Evolutionary conservation across 2,329 filamentous ascomycete genomes (phyloP), one percentile per base, ranked within the genome.

Genomic region (Aspergillus ibericus): DNA sequence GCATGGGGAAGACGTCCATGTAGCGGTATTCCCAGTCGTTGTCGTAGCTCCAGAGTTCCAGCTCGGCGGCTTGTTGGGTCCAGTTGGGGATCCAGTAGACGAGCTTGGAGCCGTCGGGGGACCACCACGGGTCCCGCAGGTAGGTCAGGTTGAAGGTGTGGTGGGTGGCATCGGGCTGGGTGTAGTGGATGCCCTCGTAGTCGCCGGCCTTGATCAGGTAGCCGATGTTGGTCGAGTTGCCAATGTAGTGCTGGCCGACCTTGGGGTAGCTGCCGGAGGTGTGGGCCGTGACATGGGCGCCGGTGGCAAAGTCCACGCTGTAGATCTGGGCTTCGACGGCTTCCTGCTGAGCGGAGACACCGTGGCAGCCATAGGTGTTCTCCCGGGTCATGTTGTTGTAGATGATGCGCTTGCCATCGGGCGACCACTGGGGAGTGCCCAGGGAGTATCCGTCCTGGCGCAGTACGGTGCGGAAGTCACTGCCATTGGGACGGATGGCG

Each of bases 21-120:
- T 77, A 77, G 18, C 75, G 72, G 59, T 79, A 79, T 5, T 79
- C 77, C 72, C 72, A 79, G 4, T 77, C 72, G 6, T 42, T 35
- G 42, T 79, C 73, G 70, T 71, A 80, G 60, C 70, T 74, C 60
- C 73, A 79, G 5, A 79, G 67, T 42, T 67, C 42, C 62, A 1
- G 72, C 63, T 4, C 76, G 75, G 9, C 66, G 62, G 4, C 66
- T 60, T 53, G 51, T n/a, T 53, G 51, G 2, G 51, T 42, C 66
- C 70, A 76, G 15, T 51, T 59, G 1, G 56, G 59, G 40, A 64
- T 65, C 27, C 67, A 63, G 22, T 70, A 75, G 20, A 70, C 59
- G 5, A 69, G 42, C 8, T 58, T 47, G 18, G 63, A 66, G 15
- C 67, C 67, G 15, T 77, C 73, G 0, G 70, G 70, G 5, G 76